Evolutionary conservation across 2,329 filamentous ascomycete species (phyloP).

Genomic region (Ophiostoma piceae): DNA sequence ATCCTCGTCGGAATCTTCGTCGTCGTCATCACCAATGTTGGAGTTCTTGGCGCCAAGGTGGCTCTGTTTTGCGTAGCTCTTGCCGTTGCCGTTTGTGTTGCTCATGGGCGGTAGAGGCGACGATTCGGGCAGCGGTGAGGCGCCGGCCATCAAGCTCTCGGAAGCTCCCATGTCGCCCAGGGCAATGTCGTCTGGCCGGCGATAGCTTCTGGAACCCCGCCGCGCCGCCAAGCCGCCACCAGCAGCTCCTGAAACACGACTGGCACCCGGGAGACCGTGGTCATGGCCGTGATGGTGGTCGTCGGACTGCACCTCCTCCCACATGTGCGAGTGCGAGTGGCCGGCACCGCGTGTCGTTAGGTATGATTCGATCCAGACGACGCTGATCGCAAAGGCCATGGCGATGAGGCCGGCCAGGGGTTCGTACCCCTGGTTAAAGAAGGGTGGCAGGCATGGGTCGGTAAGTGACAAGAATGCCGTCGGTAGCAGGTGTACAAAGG

Average conservation of each 20-base stretch:
- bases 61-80: constrained; percentile 30
- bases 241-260: not conserved
- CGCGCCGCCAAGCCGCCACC: constrained; percentile 37
- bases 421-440: constrained; percentile 74
- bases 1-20: constrained; percentile 47
- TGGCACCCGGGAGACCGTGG: not conserved
- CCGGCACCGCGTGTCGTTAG: constrained; percentile 66
- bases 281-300: constrained; percentile 25
- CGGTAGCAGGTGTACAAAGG: constrained; percentile 71
- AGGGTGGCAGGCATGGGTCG: constrained; percentile 66
- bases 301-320: constrained; percentile 44
- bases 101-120: constrained; percentile 38
- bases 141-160: constrained; percentile 53
- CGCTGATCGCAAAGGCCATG: constrained; percentile 74
- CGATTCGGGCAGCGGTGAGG: constrained; percentile 54
- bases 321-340: constrained; percentile 55
- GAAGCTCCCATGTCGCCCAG: constrained; percentile 48
- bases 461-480: constrained; percentile 63
- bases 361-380: constrained; percentile 83
- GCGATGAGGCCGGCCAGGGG: constrained; percentile 77
- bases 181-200: constrained; percentile 45
- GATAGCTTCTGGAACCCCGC: constrained; percentile 34
- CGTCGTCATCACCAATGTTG: constrained; percentile 28
- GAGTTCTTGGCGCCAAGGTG: constrained; percentile 25
- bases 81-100: constrained; percentile 19